Base-by-base conservation (phyloP, 1,284 basidiomycete genomes). In the Ustilago hordei region DNA sequence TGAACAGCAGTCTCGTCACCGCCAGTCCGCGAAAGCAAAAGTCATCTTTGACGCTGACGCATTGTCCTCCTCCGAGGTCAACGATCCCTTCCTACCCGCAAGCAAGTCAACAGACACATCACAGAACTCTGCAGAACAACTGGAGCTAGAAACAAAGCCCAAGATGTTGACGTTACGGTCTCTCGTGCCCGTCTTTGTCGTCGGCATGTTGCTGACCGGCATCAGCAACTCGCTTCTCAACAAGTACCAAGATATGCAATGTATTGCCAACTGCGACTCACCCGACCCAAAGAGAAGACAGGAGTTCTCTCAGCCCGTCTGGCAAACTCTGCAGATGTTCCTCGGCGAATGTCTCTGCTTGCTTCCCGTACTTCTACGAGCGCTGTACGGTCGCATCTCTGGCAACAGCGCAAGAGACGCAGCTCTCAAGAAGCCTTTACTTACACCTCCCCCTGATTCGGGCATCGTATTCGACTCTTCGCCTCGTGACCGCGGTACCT, bases 121-220 rank as follows among this genome's bases (percentile, higher is more conserved):
- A 6, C 38, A 39, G 17, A 12, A 6, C 32, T 34, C 36, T 8
- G 17, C 36, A 43, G 19, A 58, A 36, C 12, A 19, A 43, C 15
- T 43, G 8, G 13, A 35, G 31, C 31, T 41, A 48, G 3, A 53
- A 5, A 32, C 4, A n/a, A 47, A 64, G 31, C 41, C 69, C 72
- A 65, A 65, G 59, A 68, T 71, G 73, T 52, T 75, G 50, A 62
- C 63, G 8, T 54, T 70, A 52, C 61, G 64, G 28, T 75, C 76
- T 6, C 62, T 70, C 45, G 65, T 88, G 8, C 85, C 87, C 35
- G 80, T 87, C 48, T 84, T 89, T 38, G 88, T 89, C 31, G 84
- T 80, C 31, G 88, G 88, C 63, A 89, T 89, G 88, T 87, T 89
- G 66, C 74, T 88, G 41, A 88, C 88, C 7, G 89, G 89, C 41